Percentiles rank a stretch among this genome's conserved stretches.
Evolutionary conservation across 148 eudicot genomes (phyloP).

Genomic region (Dysphania ambrosioides): DNA sequence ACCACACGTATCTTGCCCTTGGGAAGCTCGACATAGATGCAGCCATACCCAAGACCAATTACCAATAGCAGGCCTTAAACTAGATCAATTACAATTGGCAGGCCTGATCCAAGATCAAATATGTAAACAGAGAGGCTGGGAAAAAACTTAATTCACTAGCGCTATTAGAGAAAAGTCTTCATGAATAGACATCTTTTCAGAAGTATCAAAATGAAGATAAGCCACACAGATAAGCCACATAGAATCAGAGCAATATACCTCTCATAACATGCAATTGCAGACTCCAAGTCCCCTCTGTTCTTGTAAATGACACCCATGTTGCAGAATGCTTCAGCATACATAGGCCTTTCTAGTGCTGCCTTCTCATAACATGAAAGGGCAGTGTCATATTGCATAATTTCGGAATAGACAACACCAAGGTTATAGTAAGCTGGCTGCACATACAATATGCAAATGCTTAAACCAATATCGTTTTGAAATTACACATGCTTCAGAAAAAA

Average conservation of each 20-base stretch:
- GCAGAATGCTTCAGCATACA: conserved; percentile 99
- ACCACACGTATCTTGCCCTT: background rate
- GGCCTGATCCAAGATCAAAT: background rate
- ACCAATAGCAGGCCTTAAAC: too few species aligned
- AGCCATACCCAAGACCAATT: background rate
- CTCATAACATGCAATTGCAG: conserved; percentile 96
- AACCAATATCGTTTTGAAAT: conserved; percentile 8
- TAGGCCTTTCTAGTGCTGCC: conserved; percentile 94
- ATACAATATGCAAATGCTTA: conserved; percentile 25
- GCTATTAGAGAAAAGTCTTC: background rate
- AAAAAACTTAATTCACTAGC: background rate
- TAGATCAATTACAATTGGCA: background rate
- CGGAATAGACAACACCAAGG: conserved; percentile 99
- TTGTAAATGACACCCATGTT: conserved; percentile 98
- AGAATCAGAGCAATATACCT: conserved; percentile 43
- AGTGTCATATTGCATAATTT: conserved; percentile 94
- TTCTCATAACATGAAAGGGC: conserved; percentile 93
- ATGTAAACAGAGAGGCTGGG: background rate
- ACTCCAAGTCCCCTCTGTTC: conserved; percentile 92
- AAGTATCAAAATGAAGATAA: background rate
- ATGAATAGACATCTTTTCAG: background rate
- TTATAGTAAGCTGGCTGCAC: conserved; percentile 99
- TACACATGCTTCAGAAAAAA: conserved; percentile 2
- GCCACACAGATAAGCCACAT: conserved; percentile 7
- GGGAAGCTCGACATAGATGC: background rate